Evolutionary conservation across 352 stramenopile species (phyloP).

Genomic region (Globisporangium ultimum): DNA sequence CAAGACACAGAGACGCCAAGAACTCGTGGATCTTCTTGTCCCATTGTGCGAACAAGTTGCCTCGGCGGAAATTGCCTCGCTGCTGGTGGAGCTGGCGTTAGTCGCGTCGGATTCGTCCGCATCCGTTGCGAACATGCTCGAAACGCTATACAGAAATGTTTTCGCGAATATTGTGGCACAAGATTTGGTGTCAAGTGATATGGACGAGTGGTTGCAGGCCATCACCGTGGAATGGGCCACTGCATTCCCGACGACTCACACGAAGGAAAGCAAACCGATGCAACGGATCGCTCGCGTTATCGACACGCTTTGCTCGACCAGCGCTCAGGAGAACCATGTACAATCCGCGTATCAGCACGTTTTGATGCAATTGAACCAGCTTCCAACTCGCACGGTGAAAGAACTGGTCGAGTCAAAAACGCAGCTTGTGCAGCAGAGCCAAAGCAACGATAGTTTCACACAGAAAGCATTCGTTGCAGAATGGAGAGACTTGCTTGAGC

Average conservation of each 20-base stretch:
- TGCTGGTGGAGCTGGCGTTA: constrained; percentile 14
- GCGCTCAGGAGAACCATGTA: background rate
- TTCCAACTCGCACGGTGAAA: constrained; percentile 30
- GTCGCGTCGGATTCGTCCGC: background rate
- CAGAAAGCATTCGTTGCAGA: constrained; percentile 10
- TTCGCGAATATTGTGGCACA: constrained; percentile 1
- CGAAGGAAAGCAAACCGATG: background rate
- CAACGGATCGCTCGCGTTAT: background rate
- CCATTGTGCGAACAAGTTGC: constrained; percentile 10
- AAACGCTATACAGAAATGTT: constrained; percentile 1
- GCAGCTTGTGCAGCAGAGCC: background rate
- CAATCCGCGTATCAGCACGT: constrained; percentile 17
- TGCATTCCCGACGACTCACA: constrained; percentile 9
- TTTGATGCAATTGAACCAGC: constrained; percentile 25
- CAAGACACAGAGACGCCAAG: background rate
- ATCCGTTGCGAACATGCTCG: background rate
- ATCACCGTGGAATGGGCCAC: constrained; percentile 7
- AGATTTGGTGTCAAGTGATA: background rate
- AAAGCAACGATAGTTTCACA: background rate
- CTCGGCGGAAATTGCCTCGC: constrained; percentile 12
- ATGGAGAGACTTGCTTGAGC: constrained; percentile 20
- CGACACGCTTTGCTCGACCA: background rate
- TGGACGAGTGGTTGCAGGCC: background rate
- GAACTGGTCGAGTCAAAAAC: constrained; percentile 14
- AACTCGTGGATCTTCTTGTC: constrained; percentile 7